Base-by-base conservation (phyloP, 208 protist species). In the Chromosphaera perkinsii region DNA sequence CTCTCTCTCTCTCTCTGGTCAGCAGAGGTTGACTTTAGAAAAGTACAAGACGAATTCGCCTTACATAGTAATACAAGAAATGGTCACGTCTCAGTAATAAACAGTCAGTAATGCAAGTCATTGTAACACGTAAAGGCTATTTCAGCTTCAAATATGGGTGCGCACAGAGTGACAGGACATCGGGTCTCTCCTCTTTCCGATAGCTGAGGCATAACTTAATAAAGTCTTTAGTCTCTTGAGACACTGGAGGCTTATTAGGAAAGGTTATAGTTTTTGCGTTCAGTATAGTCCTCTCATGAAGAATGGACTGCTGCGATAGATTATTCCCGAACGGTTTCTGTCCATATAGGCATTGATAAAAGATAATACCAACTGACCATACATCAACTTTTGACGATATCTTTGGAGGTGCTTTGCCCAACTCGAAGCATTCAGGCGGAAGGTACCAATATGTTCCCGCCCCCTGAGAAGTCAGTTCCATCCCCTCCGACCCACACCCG, bases 401-500 rank as follows among this genome's bases (percentile, higher is more conserved):
- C 12, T 82, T 92, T 27, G 80, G 68, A 48, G 66, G 66, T 27
- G 36, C 39, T 5, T 47, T 20, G 1, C 81, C 48, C 60, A 81
- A 84, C 42, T 91, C 84, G 63, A 95, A 96, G 76, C 90, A 94
- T 80, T 96, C 90, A 9, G 92, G 92, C 2, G 92, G 92, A 9
- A 95, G 76, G 69, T 95, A 95, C 91, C 91, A 95, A 74, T 96
- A 94, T 22, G 92, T 96, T 14, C 92, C 92, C 1, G 91, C 88
- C 27, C 92, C 92, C 66, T 95, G 90, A 14, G 56, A 66, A 3
- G 69, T 96, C 31, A 96, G 85, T 59, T 96, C 92, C 71, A 94
- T 94, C 3, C 14, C 48, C n/a, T 20, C 29, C 14, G 39, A 39
- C 20, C 22, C 22, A 45, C 73, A 57, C 39, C 83, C 81, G 20